phyloP scores from a whole-genome alignment of 805 yeast genomes.

The Yamadazyma nakazawae region DNA sequence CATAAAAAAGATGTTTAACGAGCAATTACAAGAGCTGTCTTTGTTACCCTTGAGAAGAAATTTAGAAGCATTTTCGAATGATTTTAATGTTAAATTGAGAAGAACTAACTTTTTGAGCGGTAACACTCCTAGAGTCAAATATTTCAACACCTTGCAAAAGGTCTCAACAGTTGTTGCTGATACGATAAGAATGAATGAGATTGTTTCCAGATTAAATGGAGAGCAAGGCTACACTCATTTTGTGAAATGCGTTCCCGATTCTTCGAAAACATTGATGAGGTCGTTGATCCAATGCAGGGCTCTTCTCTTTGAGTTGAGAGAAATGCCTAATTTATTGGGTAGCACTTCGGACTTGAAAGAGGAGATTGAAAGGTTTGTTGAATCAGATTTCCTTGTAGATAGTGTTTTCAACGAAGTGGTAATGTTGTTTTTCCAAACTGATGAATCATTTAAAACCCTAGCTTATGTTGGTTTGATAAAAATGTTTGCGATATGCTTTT shows the following conservation, averaged over 20 bases:
- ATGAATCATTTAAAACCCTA: slow-evolving; percentile 39
- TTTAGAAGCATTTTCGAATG: slow-evolving; percentile 15
- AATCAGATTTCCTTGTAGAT: slow-evolving; percentile 20
- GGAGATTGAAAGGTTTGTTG: slow-evolving; percentile 26
- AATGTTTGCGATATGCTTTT: slow-evolving; percentile 21
- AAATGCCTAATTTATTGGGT: slow-evolving; percentile 12
- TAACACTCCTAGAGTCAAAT: slow-evolving; percentile 9
- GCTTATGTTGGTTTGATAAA: slow-evolving; percentile 30
- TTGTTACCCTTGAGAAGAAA: slow-evolving; percentile 7
- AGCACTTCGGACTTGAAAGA: slow-evolving; percentile 5
- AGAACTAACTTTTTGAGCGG: slow-evolving; percentile 10
- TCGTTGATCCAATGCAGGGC: slow-evolving; percentile 43
- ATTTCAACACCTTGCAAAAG: slow-evolving; percentile 17
- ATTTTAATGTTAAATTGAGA: slow-evolving; percentile 14
- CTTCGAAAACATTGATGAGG: slow-evolving; percentile 31
- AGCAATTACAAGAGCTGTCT: slow-evolving; percentile 7
- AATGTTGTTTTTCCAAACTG: slow-evolving; percentile 41
- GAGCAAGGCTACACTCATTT: slow-evolving; percentile 21
- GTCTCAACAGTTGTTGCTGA: slow-evolving; percentile 37
- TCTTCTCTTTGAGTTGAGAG: slow-evolving; percentile 12
- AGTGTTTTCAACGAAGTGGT: slow-evolving; percentile 40
- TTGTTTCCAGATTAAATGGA: slow-evolving; percentile 51
- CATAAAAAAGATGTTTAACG: slow-evolving; percentile 20
- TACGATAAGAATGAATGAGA: slow-evolving; percentile 57
- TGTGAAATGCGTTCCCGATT: slow-evolving; percentile 23